Evolutionary conservation across 2,329 filamentous ascomycete genomes (phyloP).

Genomic region (Trichoderma simmonsii): DNA sequence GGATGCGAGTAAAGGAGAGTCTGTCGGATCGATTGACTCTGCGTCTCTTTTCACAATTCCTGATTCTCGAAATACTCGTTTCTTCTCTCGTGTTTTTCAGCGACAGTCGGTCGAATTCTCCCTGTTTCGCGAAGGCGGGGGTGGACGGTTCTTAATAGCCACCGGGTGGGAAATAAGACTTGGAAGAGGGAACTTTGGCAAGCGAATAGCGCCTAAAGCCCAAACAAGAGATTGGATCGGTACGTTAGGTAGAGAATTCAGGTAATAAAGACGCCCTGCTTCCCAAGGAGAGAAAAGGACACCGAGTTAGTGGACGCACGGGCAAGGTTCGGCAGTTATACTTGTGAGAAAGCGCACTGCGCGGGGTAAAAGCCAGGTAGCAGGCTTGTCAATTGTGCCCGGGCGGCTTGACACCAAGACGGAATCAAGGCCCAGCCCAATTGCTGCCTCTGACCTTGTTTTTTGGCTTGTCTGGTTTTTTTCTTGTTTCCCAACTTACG

Average conservation of each 20-base stretch:
- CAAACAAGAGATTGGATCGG: neutral
- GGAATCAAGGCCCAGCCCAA: neutral
- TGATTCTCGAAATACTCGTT: neutral
- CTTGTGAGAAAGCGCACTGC: neutral
- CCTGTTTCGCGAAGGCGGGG: neutral
- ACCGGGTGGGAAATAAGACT: neutral
- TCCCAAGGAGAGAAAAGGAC: neutral
- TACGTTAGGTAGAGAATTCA: neutral
- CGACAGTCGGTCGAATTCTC: neutral
- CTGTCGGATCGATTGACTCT: neutral
- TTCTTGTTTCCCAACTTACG: neutral
- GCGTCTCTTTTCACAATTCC: neutral
- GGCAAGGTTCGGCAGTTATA: neutral
- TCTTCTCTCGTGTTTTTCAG: neutral
- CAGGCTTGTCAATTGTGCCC: neutral
- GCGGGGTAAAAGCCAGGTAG: slow-evolving; percentile 1
- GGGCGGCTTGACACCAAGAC: neutral
- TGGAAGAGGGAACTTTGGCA: neutral
- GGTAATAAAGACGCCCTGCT: neutral
- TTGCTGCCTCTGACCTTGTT: neutral
- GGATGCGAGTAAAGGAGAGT: no score
- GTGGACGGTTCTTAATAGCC: neutral
- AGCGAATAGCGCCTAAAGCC: neutral
- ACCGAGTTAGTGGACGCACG: slow-evolving; percentile 3
- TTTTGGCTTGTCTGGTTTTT: neutral